phyloP scores from a whole-genome alignment of 108 stramenopile genomes.

The Cyclotella kingstonii region DNA sequence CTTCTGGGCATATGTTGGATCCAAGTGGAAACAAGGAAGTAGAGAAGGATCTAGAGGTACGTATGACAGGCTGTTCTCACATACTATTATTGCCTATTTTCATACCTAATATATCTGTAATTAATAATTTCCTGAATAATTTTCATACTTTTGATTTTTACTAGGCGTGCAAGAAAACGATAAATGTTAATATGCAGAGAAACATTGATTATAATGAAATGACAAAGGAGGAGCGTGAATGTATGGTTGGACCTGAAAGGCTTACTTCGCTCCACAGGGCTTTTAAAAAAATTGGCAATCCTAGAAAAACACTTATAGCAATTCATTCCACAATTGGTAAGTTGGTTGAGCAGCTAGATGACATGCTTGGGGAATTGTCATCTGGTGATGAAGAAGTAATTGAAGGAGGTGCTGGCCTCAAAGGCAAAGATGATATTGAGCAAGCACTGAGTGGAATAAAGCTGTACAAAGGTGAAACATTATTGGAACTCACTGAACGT shows the following conservation, averaged over 20 bases:
- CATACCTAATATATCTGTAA: not conserved
- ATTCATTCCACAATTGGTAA: conserved; percentile 83
- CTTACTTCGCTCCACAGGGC: conserved; percentile 76
- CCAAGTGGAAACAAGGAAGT: conserved; percentile 95
- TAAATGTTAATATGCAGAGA: conserved; percentile 74
- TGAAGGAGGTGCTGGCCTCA: conserved; percentile 82
- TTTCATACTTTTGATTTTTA: not conserved
- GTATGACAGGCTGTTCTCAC: not conserved
- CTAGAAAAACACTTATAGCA: conserved; percentile 72
- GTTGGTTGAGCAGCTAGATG: conserved; percentile 83
- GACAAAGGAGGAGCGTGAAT: conserved; percentile 60
- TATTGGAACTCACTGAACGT: conserved; percentile 89
- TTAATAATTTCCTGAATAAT: not conserved
- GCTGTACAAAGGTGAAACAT: conserved; percentile 92
- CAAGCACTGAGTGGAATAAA: conserved; percentile 84
- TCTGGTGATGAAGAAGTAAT: conserved; percentile 73
- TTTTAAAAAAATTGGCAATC: conserved; percentile 83
- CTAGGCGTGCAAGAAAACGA: conserved; percentile 72
- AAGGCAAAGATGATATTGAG: conserved; percentile 71
- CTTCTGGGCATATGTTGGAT: conserved; percentile 73
- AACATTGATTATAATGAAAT: conserved; percentile 74
- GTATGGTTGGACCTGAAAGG: conserved; percentile 75
- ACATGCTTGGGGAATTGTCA: conserved; percentile 71
- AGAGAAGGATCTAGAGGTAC: conserved; percentile 74
- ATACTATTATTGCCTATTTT: not conserved